Percentiles rank a stretch among this genome's conserved stretches.
phyloP scores from a whole-genome alignment of 108 stramenopile species.

The Fragilaria radians region DNA sequence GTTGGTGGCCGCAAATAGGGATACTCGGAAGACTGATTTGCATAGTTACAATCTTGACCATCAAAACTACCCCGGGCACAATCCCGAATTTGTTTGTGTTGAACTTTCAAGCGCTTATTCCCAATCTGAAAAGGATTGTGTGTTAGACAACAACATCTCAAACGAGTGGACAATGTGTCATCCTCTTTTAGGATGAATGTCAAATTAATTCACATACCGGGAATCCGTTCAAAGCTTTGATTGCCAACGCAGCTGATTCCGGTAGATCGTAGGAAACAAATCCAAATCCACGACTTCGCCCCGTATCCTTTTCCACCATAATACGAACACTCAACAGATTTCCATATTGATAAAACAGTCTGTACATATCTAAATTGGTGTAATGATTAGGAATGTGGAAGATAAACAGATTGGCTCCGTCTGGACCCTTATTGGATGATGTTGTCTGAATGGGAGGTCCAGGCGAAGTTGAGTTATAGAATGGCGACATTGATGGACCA shows the following conservation, averaged over 20 bases:
- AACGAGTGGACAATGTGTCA: conserved; percentile 3
- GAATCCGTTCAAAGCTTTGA: conserved; percentile 88
- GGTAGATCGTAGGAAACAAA: conserved; percentile 93
- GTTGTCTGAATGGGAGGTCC: conserved; percentile 75
- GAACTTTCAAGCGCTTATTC: conserved; percentile 85
- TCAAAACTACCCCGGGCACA: neutral
- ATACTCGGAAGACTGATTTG: conserved; percentile 22
- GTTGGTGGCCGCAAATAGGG: neutral
- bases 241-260: conserved; percentile 91
- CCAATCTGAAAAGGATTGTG: conserved; percentile 46
- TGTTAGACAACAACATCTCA: neutral
- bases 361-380: conserved; percentile 89
- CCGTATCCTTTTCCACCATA: conserved; percentile 94
- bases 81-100: conserved; percentile 52
- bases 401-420: conserved; percentile 95
- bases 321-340: conserved; percentile 91
- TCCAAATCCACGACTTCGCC: conserved; percentile 93
- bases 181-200: conserved; percentile 24
- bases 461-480: conserved; percentile 49
- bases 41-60: neutral
- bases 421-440: conserved; percentile 64
- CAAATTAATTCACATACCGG: conserved; percentile 44
- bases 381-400: conserved; percentile 98
- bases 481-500: conserved; percentile 19
- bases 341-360: conserved; percentile 85